Conservation (phyloP, 2,329 filamentous ascomycete genomes). For the Alternaria arbusti region DNA sequence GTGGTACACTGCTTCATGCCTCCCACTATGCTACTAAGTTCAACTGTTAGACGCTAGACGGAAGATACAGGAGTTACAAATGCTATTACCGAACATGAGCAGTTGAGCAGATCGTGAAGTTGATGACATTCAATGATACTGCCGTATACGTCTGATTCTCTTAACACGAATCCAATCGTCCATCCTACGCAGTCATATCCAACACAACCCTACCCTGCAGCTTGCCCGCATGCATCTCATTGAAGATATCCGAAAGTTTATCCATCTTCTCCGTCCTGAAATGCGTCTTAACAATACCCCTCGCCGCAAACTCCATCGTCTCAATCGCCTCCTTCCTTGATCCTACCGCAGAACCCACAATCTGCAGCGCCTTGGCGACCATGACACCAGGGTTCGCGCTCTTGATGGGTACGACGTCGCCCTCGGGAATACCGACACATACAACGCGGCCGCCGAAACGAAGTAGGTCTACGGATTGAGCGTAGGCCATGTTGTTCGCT, state of each 20-base stretch:
- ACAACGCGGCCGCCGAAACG: slow-evolving; percentile 55
- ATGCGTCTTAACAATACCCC: slow-evolving; percentile 56
- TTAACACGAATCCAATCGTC: background rate
- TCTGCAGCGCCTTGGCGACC: slow-evolving; percentile 51
- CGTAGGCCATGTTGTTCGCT: slow-evolving; percentile 57
- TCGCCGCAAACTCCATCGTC: slow-evolving; percentile 53
- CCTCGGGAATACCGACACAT: slow-evolving; percentile 57
- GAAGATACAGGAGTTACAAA: background rate
- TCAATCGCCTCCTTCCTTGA: slow-evolving; percentile 57
- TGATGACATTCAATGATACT: background rate
- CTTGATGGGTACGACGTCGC: slow-evolving; percentile 54
- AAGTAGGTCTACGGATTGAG: slow-evolving; percentile 48
- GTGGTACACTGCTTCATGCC: background rate
- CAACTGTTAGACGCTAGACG: background rate
- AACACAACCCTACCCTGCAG: slow-evolving; percentile 57
- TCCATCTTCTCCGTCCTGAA: slow-evolving; percentile 56
- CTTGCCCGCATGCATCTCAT: slow-evolving; percentile 55
- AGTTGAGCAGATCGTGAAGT: background rate
- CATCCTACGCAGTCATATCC: slow-evolving; percentile 42
- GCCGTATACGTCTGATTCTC: background rate
- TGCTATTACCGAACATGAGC: background rate
- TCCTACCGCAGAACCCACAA: slow-evolving; percentile 57
- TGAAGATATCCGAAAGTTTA: slow-evolving; percentile 53
- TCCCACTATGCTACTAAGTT: background rate
- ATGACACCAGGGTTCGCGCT: slow-evolving; percentile 50